Base-by-base conservation (phyloP, 2,329 filamentous ascomycete genomes). In the Alternaria infectoria region DNA sequence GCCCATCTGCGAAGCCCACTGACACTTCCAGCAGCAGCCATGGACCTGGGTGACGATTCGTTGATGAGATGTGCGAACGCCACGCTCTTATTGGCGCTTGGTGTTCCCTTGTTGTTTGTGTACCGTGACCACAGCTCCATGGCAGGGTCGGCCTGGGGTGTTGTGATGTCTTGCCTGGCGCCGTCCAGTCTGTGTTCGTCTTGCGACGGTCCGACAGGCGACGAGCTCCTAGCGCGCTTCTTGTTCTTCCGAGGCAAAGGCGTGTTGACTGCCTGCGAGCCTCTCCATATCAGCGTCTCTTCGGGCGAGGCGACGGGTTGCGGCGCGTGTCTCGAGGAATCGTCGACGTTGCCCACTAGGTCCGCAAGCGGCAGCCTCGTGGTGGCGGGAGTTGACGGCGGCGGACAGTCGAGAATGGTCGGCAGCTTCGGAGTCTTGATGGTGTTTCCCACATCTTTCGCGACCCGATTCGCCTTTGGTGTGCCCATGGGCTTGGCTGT, bases 261-360 rank as follows among this genome's bases (percentile, higher is more conserved):
- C 19, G 83, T 80, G 40, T 78, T 77, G 8, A 79, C 74, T 6
- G 81, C 81, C 66, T 82, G 83, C 12, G 83, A 82, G 13, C 77
- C 76, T 44, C 87, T 84, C 88, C 88, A 90, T 52, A 84, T 83
- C 47, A 90, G 82, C 70, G 88, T 85, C 65, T 90, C 88, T 66
- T 88, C 85, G 1, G 88, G 88, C 2, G 87, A 88, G 17, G 81
- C 74, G n/a, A 81, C 77, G 19, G 84, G 81, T 55, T 81, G 81
- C 25, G 81, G 79, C n/a, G 80, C 80, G 61, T 81, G 81, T 68
- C 82, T 84, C 40, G 83, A 81, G 10, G 82, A 82, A 70, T 88
- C 86, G 74, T 89, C 87, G 51, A 84, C 83, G 72, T 88, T 88
- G 65, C 86, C 86, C 49, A 90, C 87, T 30, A 90, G 79, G 65